A percentile compares a stretch with the other conserved stretches of the same genome.
Evolutionary conservation across 306 rosid genomes (phyloP).

Genomic region (barrel medic (Medicago truncatula)): DNA sequence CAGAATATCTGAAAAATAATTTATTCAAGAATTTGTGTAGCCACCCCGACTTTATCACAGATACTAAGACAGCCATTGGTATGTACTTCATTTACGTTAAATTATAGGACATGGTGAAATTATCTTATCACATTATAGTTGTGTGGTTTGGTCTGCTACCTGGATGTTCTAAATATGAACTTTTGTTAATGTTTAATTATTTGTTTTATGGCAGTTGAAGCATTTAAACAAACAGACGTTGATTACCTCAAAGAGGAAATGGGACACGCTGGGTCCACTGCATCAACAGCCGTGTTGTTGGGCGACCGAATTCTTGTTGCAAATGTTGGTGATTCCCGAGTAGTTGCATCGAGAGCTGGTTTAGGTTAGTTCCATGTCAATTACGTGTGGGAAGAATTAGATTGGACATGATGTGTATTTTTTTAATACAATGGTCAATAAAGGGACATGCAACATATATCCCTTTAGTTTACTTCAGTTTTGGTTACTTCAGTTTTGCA

Average conservation of each 20-base stretch:
- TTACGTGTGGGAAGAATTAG: constrained; percentile 40
- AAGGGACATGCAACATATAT: neutral
- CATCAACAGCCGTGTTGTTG: constrained; percentile 82
- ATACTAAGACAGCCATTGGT: constrained; percentile 84
- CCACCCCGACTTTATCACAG: constrained; percentile 81
- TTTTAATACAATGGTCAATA: constrained; percentile 17
- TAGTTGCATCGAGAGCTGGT: constrained; percentile 86
- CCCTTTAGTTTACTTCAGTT: constrained; percentile 25
- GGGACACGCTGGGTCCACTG: constrained; percentile 89
- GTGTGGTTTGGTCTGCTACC: constrained; percentile 33
- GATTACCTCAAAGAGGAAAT: constrained; percentile 83
- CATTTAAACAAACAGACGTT: constrained; percentile 78
- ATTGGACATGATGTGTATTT: constrained; percentile 23
- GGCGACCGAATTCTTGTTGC: constrained; percentile 87
- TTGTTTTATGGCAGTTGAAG: constrained; percentile 65
- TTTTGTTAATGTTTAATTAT: constrained; percentile 18
- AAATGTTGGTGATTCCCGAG: constrained; percentile 97
- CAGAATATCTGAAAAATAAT: constrained; percentile 81
- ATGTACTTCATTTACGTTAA: constrained; percentile 36
- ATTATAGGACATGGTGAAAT: constrained; percentile 20
- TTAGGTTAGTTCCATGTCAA: constrained; percentile 64
- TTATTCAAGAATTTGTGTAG: constrained; percentile 76
- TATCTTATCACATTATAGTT: constrained; percentile 17
- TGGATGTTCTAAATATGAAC: constrained; percentile 38
- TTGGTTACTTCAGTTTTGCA: constrained; percentile 22